These are phyloP conservation scores for Pichia rugopelliculosa DNA, from an alignment of 805 yeast genomes.

Conservation along the genomic window DNA sequence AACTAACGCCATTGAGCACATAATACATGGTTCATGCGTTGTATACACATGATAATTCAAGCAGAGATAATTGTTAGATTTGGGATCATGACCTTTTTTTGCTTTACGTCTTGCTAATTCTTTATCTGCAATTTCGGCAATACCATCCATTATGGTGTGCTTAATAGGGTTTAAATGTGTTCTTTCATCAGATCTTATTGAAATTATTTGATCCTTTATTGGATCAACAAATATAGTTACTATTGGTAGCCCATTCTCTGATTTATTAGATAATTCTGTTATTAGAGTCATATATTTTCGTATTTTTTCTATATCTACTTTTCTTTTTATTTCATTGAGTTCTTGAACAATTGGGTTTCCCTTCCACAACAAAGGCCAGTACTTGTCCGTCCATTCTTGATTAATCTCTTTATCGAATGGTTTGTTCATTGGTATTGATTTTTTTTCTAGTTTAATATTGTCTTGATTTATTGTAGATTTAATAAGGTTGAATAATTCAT, in stretches of 20 bases:
- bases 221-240: conserved; percentile 64
- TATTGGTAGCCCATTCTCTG: conserved; percentile 32
- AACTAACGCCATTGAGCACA: conserved; percentile 94
- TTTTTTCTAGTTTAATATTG: conserved; percentile 11
- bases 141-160: conserved; percentile 73
- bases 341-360: conserved; percentile 80
- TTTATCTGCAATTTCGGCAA: conserved; percentile 50
- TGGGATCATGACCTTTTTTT: conserved; percentile 2
- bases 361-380: conserved; percentile 93
- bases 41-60: conserved; percentile 71
- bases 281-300: conserved; percentile 25
- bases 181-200: conserved; percentile 36
- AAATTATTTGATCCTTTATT: conserved; percentile 31
- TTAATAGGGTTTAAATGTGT: conserved; percentile 41
- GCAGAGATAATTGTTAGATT: conserved; percentile 52
- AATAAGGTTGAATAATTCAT: conserved; percentile 12
- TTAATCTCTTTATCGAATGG: conserved; percentile 69
- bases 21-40: conserved; percentile 92
- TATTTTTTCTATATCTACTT: conserved; percentile 40
- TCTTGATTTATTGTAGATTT: background rate
- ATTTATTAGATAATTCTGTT: conserved; percentile 12
- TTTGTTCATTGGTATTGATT: conserved; percentile 48
- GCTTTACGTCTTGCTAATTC: conserved; percentile 38
- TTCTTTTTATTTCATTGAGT: conserved; percentile 37
- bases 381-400: conserved; percentile 51